Conservation (phyloP, 179 eudicot species). For the Amaranthus tricolor region DNA sequence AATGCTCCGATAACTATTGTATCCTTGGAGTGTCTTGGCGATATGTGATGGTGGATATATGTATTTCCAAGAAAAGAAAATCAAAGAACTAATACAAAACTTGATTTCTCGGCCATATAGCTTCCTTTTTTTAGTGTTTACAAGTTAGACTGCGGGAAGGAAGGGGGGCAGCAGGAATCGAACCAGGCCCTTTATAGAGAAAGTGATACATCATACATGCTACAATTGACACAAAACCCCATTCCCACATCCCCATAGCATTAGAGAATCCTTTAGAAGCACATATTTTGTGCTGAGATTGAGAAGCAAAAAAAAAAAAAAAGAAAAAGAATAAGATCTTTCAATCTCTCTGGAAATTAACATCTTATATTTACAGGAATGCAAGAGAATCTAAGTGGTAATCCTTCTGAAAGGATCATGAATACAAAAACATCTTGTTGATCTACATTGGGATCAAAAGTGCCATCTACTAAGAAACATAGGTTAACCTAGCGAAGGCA, state of each 20-base stretch:
- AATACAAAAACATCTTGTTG: not conserved
- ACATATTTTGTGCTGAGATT: not conserved
- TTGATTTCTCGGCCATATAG: not conserved
- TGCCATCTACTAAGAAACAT: not conserved
- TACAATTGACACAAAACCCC: too few species aligned
- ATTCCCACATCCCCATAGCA: too few species aligned
- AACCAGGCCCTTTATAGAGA: too few species aligned
- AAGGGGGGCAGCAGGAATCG: too few species aligned
- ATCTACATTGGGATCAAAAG: slow-evolving; percentile 3
- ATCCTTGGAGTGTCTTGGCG: too few species aligned
- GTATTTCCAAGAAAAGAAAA: not conserved
- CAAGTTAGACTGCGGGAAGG: too few species aligned
- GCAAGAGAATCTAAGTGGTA: slow-evolving; percentile 3
- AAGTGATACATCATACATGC: too few species aligned
- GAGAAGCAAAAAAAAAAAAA: not conserved
- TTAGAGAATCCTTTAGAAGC: not conserved
- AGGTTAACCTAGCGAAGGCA: slow-evolving; percentile 11
- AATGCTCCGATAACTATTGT: too few species aligned
- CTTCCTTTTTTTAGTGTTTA: too few species aligned
- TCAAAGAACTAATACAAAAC: not conserved
- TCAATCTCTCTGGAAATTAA: slow-evolving; percentile 17
- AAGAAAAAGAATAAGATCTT: not conserved
- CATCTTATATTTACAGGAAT: slow-evolving; percentile 29
- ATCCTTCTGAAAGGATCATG: not conserved
- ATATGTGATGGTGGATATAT: too few species aligned